Evolutionary conservation across 2,329 filamentous ascomycete genomes (phyloP).

Genomic region (Trichoderma sp.): DNA sequence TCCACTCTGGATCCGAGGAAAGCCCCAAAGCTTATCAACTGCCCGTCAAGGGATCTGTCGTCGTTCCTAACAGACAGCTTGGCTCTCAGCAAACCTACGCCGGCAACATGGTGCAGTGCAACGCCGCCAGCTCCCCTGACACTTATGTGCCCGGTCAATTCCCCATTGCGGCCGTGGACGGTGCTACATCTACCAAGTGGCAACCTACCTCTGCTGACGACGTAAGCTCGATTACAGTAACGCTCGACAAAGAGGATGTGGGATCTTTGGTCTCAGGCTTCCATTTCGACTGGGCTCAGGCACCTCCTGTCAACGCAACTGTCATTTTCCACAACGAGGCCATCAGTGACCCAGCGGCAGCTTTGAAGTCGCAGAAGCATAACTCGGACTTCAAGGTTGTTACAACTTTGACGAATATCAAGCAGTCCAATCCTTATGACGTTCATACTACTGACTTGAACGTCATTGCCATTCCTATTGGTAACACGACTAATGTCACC

Average conservation of each 20-base stretch:
- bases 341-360: background rate
- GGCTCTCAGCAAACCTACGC: conserved; percentile 56
- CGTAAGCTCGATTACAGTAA: conserved; percentile 31
- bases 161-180: conserved; percentile 44
- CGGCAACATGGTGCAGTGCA: conserved; percentile 69
- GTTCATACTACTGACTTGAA: conserved; percentile 15
- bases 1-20: conserved; percentile 56
- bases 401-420: conserved; percentile 18
- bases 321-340: conserved; percentile 32
- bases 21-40: conserved; percentile 49
- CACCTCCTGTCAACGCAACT: conserved; percentile 33
- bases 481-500: conserved; percentile 32
- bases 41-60: conserved; percentile 53
- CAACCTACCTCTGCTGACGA: conserved; percentile 31
- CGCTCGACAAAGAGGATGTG: conserved; percentile 24
- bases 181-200: conserved; percentile 34
- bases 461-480: conserved; percentile 29
- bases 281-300: conserved; percentile 33
- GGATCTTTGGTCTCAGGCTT: conserved; percentile 30
- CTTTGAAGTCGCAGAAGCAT: background rate
- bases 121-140: conserved; percentile 52
- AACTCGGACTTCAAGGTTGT: conserved; percentile 26
- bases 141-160: conserved; percentile 67
- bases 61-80: conserved; percentile 61
- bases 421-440: conserved; percentile 30